Evolutionary conservation across 306 rosid species (phyloP), one percentile per base, ranked within the genome.

Genomic region (Casuarina equisetifolia): DNA sequence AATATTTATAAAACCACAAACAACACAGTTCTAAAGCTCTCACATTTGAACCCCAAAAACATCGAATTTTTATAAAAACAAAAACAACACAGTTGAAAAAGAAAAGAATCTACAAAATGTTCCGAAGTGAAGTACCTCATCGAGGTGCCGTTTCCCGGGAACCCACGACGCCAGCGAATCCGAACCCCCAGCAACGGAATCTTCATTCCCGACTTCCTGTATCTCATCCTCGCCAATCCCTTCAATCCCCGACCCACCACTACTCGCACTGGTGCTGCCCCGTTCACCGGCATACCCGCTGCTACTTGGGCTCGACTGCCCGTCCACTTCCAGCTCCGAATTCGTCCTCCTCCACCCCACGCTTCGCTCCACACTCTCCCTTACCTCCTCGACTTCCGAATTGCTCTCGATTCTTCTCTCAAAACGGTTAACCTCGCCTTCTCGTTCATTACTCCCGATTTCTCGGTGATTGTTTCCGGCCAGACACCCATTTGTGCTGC

Each of bases 241-340:
- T 9, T 87, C 90, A 19, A 79, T 70, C 3, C 84, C 88, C 2
- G 91, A 84, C 32, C 70, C 77, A 3, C 80, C 89, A 49, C 89
- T 89, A 54, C 89, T 83, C 67, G 88, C 88, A 76, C 86, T 78
- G 78, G 81, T 90, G 62, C 90, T 91, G 39, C 98, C 97, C 49
- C 94, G 87, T 78, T 89, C 99, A 4, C 93, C 97, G 6, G 91
- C 94, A 81, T 95, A 95, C 17, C 97, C 99, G 74, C 91, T 93
- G 76, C 98, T 93, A 79, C 91, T 88, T 10, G 96, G 94, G 79
- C 90, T 90, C 32, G 89, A 75, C 11, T 87, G 94, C 12, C 81
- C 84, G 35, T 93, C 96, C 59, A 58, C 77, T 62, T 89, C 91
- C 51, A 80, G 66, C 83, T 92, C 96, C 75, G 90, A 88, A 86